These are phyloP conservation scores for Xylariales sp. DNA, from an alignment of 2,329 filamentous ascomycete species.

Conservation along the genomic window DNA sequence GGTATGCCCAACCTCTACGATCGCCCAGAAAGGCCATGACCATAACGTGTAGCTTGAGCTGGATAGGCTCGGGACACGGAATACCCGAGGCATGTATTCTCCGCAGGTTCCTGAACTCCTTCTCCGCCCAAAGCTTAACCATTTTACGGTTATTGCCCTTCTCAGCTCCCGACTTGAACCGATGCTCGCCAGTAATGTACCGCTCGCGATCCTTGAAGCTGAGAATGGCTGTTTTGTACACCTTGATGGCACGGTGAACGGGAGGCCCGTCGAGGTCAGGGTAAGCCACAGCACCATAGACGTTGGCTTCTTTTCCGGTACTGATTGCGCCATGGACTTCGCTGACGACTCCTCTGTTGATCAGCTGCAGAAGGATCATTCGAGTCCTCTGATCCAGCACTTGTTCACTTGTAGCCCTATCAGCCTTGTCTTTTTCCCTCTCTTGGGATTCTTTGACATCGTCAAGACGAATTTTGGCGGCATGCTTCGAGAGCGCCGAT, in stretches of 20 bases:
- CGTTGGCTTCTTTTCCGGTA: slow-evolving; percentile 97
- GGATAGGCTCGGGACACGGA: slow-evolving; percentile 83
- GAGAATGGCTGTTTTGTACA: slow-evolving; percentile 97
- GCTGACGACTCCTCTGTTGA: slow-evolving; percentile 83
- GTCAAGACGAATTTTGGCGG: slow-evolving; percentile 78
- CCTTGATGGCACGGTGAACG: slow-evolving; percentile 85
- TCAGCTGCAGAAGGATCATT: slow-evolving; percentile 94
- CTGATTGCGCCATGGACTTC: slow-evolving; percentile 94
- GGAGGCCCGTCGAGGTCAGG: slow-evolving; percentile 48
- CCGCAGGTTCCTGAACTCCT: slow-evolving; percentile 92
- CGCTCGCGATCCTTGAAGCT: slow-evolving; percentile 97
- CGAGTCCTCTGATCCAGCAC: slow-evolving; percentile 90
- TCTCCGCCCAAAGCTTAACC: slow-evolving; percentile 98
- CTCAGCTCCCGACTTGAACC: slow-evolving; percentile 86
- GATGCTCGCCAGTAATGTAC: slow-evolving; percentile 91
- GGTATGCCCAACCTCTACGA: slow-evolving; percentile 80
- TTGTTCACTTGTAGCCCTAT: slow-evolving; percentile 90
- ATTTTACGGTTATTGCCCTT: slow-evolving; percentile 94
- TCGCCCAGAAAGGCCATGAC: slow-evolving; percentile 94
- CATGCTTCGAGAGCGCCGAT: slow-evolving; percentile 77
- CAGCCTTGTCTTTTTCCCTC: slow-evolving; percentile 78
- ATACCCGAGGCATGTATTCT: slow-evolving; percentile 81
- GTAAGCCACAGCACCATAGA: slow-evolving; percentile 80
- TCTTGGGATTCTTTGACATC: slow-evolving; percentile 50
- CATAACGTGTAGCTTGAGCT: slow-evolving; percentile 87